Base-by-base conservation (phyloP, 2,329 filamentous ascomycete genomes). In the Cytospora schulzeri region DNA sequence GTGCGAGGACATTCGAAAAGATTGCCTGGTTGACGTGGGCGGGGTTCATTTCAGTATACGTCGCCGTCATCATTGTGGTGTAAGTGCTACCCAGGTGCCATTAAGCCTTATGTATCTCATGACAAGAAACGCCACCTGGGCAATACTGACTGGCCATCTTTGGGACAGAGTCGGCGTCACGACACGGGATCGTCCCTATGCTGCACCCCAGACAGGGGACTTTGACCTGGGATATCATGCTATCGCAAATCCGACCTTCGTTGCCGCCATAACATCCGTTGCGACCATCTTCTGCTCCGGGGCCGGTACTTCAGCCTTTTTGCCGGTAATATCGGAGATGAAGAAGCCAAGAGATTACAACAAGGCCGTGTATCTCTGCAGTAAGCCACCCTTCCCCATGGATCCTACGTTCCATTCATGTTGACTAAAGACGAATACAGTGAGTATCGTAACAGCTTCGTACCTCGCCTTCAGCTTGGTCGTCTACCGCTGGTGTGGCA, bases 401-500 rank as follows among this genome's bases (percentile, higher is more conserved):
- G n/a, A 45, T 45, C 41, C 31, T 57, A 57, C 12, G 15, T 28
- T n/a, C 14, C 5, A 8, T 29, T 28, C 29, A 35, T 41, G 14
- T 35, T 35, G n/a, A 35, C 31, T 56, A 24, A 56, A 12, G 8
- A 56, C 19, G 3, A 15, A 35, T 15, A 56, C 22, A 56, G 53
- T 87, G 85, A 76, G 73, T 19, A 73, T 88, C 87, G 5, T 68
- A 22, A 83, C 81, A 0, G 78, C 80, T 0, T 81, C 82, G 0
- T 89, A 89, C 70, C 76, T 88, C 14, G 79, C 81, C 35, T 86
- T 88, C 71, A 81, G 80, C 51, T 76, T 88, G 19, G 84, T 88
- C 3, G 83, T 88, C 5, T 89, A 89, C 74, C 77, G 79, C 53
- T 88, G 79, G 77, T 87, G 85, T 68, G 87, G 87, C 4, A 76